Evolutionary conservation across 169 alveolate genomes (phyloP), one percentile per base, ranked within the genome.

Genomic region (Haemoproteus tartakovskyi): DNA sequence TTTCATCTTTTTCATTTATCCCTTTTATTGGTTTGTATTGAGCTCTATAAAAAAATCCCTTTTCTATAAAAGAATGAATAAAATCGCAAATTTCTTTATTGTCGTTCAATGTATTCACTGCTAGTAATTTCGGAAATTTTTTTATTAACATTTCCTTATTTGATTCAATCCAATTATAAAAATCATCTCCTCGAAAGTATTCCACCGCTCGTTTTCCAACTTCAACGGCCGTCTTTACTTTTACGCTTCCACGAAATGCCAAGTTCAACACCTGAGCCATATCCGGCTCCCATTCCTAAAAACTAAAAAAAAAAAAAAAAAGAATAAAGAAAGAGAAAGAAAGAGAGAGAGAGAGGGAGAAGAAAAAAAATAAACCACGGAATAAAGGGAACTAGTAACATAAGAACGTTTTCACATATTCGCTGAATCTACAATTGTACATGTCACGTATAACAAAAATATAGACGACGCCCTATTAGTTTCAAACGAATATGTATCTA

Each of bases 151-250:
- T 37, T 37, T 79, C 92, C 50, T 82, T 79, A 43, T 86, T 89
- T 43, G 54, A 80, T 38, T 59, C 41, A 27, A 91, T 51, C 87
- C 92, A 91, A 46, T 87, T 62, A 8, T 54, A 40, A 51, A 91
- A 83, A 46, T 90, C 95, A 43, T 89, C 92, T 46, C 94, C 95
- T 46, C 95, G 74, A 14, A 90, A 86, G 62, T 89, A 91, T 30
- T 91, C 94, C 29, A 91, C 95, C 19, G 95, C 95, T 50, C 95
- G 78, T 61, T 89, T 91, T 37, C 95, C 95, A 40, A 91, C 88
- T 51, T 86, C 88, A 5, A 79, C 84, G 38, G 91, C 91, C 21
- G 87, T 79, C 19, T 85, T 85, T 16, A 85, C 86, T 30, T 85
- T 62, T 33, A 85, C 81, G 19, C 90, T 85, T 40, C 27, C 79